A percentile compares a stretch with the other conserved stretches of the same genome.
phyloP scores from a whole-genome alignment of 805 yeast genomes.

The Metschnikowia peoriensis region DNA sequence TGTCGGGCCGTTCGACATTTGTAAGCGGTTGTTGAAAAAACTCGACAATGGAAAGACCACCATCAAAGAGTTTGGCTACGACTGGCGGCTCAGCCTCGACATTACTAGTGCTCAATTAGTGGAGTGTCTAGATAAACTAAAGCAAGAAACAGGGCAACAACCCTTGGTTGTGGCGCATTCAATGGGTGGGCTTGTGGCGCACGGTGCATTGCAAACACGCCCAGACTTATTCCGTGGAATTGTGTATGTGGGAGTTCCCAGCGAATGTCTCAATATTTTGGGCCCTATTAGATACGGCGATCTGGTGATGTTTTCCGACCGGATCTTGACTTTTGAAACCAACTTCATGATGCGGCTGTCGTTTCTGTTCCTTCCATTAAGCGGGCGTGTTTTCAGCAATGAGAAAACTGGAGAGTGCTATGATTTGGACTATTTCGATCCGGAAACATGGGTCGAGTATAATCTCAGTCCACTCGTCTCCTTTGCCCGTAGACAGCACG shows the following conservation, averaged over 20 bases:
- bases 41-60: slow-evolving; percentile 58
- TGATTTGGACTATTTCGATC: slow-evolving; percentile 74
- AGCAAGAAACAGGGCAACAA: slow-evolving; percentile 52
- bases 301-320: slow-evolving; percentile 69
- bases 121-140: slow-evolving; percentile 46
- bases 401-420: slow-evolving; percentile 53
- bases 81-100: slow-evolving; percentile 81
- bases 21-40: slow-evolving; percentile 56
- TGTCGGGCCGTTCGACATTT: slow-evolving; percentile 84
- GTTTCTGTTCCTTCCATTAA: slow-evolving; percentile 71
- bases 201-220: slow-evolving; percentile 66
- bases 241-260: slow-evolving; percentile 80
- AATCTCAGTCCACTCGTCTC: slow-evolving; percentile 74
- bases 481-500: slow-evolving; percentile 25
- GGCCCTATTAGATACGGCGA: slow-evolving; percentile 88
- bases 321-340: slow-evolving; percentile 72
- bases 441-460: slow-evolving; percentile 75
- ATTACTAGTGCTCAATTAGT: slow-evolving; percentile 51
- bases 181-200: slow-evolving; percentile 91
- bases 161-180: slow-evolving; percentile 81
- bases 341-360: slow-evolving; percentile 88
- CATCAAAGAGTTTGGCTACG: slow-evolving; percentile 82
- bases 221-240: slow-evolving; percentile 72
- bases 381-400: slow-evolving; percentile 74
- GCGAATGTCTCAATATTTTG: slow-evolving; percentile 78